Percentiles rank a stretch among this genome's conserved stretches.
Conservation (phyloP, 2,329 filamentous ascomycete species). For the Karstenula rhodostoma region DNA sequence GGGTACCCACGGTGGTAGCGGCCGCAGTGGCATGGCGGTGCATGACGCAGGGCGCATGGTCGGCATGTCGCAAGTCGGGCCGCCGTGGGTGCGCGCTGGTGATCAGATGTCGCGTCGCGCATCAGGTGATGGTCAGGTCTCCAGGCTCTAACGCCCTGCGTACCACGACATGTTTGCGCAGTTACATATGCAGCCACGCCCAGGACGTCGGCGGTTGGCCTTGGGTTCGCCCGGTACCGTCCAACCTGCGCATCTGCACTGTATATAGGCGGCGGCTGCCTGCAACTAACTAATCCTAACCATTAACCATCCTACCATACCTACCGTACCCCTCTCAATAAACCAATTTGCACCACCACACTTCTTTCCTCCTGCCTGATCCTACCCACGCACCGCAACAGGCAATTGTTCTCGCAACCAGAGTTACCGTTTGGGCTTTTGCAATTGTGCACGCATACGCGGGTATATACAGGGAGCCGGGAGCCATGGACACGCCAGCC, state of each 20-base stretch:
- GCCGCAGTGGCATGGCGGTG: neutral
- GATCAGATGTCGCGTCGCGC: slow-evolving; percentile 8
- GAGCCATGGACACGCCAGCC: slow-evolving; percentile 6
- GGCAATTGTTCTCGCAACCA: neutral
- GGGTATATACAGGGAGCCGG: neutral
- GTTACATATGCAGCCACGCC: too few species aligned
- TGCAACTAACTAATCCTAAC: neutral
- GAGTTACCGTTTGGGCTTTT: too few species aligned
- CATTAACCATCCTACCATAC: neutral
- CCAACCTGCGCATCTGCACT: neutral
- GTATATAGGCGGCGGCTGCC: slow-evolving; percentile 3
- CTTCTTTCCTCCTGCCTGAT: neutral
- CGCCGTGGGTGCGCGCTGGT: neutral
- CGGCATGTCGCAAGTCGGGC: slow-evolving; percentile 9
- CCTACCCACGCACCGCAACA: neutral
- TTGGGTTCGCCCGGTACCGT: too few species aligned
- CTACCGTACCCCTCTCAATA: neutral
- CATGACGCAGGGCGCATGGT: slow-evolving; percentile 10
- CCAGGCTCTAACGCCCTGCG: neutral
- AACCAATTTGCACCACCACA: neutral
- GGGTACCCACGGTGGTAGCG: neutral
- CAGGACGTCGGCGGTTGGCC: neutral
- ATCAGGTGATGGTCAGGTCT: too few species aligned
- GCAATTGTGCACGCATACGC: neutral
- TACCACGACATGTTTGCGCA: neutral